Conservation (phyloP, 1,284 basidiomycete species). For the Malassezia sympodialis region DNA sequence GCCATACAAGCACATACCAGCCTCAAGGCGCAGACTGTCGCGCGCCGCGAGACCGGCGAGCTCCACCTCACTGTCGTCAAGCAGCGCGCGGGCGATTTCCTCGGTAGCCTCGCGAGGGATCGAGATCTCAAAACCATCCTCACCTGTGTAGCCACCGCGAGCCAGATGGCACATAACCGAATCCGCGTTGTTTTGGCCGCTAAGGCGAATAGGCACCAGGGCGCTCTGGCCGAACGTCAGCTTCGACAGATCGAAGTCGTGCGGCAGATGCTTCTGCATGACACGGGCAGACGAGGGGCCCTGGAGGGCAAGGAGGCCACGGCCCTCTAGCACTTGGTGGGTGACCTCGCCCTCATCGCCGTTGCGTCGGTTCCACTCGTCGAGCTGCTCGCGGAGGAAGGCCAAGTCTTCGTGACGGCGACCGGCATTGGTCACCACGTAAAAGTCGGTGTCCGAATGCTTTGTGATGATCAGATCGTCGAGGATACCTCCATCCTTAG, state of each 20-base stretch:
- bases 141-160: slow-evolving; percentile 94
- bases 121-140: slow-evolving; percentile 97
- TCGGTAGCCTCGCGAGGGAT: slow-evolving; percentile 69
- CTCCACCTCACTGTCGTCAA: slow-evolving; percentile 58
- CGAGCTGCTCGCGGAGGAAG: slow-evolving; percentile 64
- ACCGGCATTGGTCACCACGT: slow-evolving; percentile 93
- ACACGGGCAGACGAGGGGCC: slow-evolving; percentile 74
- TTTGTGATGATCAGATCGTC: slow-evolving; percentile 63
- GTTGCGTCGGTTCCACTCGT: slow-evolving; percentile 24
- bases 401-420: slow-evolving; percentile 68
- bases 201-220: slow-evolving; percentile 53
- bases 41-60: slow-evolving; percentile 84
- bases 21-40: slow-evolving; percentile 85
- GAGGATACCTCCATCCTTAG: slow-evolving; percentile 81
- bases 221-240: slow-evolving; percentile 45
- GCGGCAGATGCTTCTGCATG: slow-evolving; percentile 58
- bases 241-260: slow-evolving; percentile 54
- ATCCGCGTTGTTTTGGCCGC: slow-evolving; percentile 45
- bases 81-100: slow-evolving; percentile 63
- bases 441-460: slow-evolving; percentile 57
- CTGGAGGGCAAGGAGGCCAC: slow-evolving; percentile 83
- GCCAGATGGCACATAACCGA: slow-evolving; percentile 64
- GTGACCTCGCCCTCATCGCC: slow-evolving; percentile 58
- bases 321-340: slow-evolving; percentile 69
- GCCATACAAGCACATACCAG: slow-evolving; percentile 96